Evolutionary conservation across 2,329 filamentous ascomycete genomes (phyloP).

Genomic region (Mycogone perniciosa): DNA sequence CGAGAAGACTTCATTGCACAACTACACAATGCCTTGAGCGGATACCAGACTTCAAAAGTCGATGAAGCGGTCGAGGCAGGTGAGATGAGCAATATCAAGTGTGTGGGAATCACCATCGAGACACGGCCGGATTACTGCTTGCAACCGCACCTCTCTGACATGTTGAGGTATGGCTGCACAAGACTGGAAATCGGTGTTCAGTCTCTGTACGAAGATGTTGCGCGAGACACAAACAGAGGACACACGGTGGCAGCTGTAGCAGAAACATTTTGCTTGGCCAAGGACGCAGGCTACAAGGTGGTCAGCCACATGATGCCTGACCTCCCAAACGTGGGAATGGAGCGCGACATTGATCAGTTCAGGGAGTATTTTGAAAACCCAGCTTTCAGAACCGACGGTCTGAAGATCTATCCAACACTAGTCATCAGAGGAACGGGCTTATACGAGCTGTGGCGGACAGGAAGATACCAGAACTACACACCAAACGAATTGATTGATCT

Average conservation of each 20-base stretch:
- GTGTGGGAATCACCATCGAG: conserved; percentile 97
- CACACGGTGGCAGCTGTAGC: conserved; percentile 94
- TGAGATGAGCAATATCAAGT: conserved; percentile 96
- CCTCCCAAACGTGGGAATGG: conserved; percentile 95
- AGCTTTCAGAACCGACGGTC: conserved; percentile 87
- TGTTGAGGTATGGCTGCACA: conserved; percentile 97
- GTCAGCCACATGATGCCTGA: conserved; percentile 99
- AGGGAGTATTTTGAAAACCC: conserved; percentile 97
- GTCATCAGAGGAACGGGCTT: conserved; percentile 94
- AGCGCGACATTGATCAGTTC: conserved; percentile 94
- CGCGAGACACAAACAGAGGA: conserved; percentile 93
- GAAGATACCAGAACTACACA: conserved; percentile 96
- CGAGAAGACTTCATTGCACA: conserved; percentile 91
- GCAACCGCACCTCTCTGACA: conserved; percentile 88
- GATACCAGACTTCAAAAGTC: conserved; percentile 89
- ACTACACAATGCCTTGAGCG: conserved; percentile 92
- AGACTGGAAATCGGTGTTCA: conserved; percentile 92
- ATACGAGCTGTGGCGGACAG: conserved; percentile 96
- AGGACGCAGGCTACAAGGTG: conserved; percentile 97
- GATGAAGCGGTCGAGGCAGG: conserved; percentile 92
- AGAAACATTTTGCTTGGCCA: conserved; percentile 94
- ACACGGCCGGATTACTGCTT: conserved; percentile 95
- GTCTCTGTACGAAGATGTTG: conserved; percentile 94
- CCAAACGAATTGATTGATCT: conserved; percentile 94
- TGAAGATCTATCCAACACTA: conserved; percentile 97